Evolutionary conservation across 306 rosid species (phyloP).

Genomic region (Hippophae rhamnoides): DNA sequence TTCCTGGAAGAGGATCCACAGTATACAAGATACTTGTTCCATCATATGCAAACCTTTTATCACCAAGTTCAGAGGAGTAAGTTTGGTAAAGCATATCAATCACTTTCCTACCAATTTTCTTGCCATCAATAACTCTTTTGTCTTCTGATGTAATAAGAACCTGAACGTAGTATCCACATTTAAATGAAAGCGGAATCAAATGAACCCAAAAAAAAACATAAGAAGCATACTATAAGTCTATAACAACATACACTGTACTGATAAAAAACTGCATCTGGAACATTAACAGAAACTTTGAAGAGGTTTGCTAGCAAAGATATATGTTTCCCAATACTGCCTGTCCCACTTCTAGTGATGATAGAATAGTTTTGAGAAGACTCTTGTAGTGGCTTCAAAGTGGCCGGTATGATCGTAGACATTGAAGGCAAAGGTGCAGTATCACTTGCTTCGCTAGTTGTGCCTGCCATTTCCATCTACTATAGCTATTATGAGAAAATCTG

Average conservation of each 20-base stretch:
- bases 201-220: constrained; percentile 1
- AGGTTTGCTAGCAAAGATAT: constrained; percentile 52
- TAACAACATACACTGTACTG: constrained; percentile 65
- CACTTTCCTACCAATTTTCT: constrained; percentile 62
- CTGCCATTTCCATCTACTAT: constrained; percentile 25
- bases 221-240: not conserved
- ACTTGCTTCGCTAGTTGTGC: constrained; percentile 22
- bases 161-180: constrained; percentile 32
- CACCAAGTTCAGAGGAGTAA: constrained; percentile 52
- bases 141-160: constrained; percentile 59
- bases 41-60: constrained; percentile 62
- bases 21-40: constrained; percentile 69
- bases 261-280: constrained; percentile 60
- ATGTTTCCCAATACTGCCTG: constrained; percentile 47
- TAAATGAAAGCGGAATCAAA: constrained; percentile 5
- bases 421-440: constrained; percentile 28
- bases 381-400: constrained; percentile 23
- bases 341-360: constrained; percentile 41
- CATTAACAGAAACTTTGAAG: constrained; percentile 46
- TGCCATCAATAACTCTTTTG: constrained; percentile 42
- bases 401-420: constrained; percentile 18
- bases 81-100: constrained; percentile 58
- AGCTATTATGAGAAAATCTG: no score
- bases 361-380: constrained; percentile 31
- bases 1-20: constrained; percentile 57